Conservation (phyloP, 2,329 filamentous ascomycete species). For the Neurospora crassa region DNA sequence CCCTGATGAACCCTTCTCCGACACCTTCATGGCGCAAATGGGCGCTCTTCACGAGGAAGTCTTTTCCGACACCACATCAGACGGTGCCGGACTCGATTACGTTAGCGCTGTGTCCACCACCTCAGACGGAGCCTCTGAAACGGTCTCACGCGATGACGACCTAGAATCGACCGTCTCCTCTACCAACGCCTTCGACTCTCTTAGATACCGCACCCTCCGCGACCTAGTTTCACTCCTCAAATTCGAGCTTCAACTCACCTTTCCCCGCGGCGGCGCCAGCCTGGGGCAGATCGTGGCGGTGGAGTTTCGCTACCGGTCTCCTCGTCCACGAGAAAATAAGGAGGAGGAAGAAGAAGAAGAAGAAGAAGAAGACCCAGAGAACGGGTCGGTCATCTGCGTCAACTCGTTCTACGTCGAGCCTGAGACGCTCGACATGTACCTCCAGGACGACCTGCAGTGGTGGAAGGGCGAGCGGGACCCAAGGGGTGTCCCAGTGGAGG, state of each 20-base stretch:
- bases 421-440: constrained; percentile 52
- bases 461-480: constrained; percentile 71
- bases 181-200: constrained; percentile 19
- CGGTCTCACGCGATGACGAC: constrained; percentile 22
- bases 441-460: constrained; percentile 68
- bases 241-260: constrained; percentile 39
- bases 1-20: constrained; percentile 58
- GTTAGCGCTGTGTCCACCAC: constrained; percentile 11
- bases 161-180: constrained; percentile 26
- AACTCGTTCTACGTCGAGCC: constrained; percentile 59
- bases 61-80: constrained; percentile 37
- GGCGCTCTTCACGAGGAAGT: constrained; percentile 57
- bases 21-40: constrained; percentile 69
- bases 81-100: constrained; percentile 8
- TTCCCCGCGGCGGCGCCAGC: constrained; percentile 38
- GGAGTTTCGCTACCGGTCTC: constrained; percentile 40
- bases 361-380: not conserved
- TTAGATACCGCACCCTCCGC: constrained; percentile 39
- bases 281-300: constrained; percentile 42
- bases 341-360: not conserved
- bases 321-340: not conserved
- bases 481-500: constrained; percentile 68
- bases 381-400: constrained; percentile 41
- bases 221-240: constrained; percentile 37
- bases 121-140: constrained; percentile 51